These are phyloP conservation scores for Aschersonia sp. DNA, from an alignment of 2,329 filamentous ascomycete species.

Conservation along the genomic window DNA sequence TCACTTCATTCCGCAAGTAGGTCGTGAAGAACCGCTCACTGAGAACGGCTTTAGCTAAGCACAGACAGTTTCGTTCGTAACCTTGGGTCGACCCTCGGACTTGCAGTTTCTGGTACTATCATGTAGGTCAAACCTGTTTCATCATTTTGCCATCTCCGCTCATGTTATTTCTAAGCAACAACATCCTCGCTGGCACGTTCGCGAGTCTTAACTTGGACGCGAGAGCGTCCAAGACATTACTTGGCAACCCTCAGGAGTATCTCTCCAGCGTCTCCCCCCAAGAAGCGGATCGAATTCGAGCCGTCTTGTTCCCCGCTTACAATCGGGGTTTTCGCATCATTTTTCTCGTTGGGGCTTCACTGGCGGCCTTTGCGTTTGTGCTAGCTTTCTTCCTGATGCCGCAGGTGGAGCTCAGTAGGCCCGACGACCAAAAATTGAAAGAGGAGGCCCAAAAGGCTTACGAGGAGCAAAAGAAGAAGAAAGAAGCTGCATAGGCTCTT, in stretches of 20 bases:
- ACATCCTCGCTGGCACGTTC: slow-evolving; percentile 17
- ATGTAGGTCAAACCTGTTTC: slow-evolving; percentile 12
- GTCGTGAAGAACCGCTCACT: slow-evolving; percentile 3
- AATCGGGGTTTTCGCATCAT: slow-evolving; percentile 20
- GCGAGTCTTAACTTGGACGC: slow-evolving; percentile 11
- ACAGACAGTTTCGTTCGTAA: slow-evolving; percentile 22
- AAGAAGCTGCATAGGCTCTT: neutral
- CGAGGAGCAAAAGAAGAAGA: slow-evolving; percentile 7
- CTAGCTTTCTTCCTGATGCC: slow-evolving; percentile 24
- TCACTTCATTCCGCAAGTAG: slow-evolving; percentile 28
- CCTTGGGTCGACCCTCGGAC: slow-evolving; percentile 21
- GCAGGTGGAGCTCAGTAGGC: slow-evolving; percentile 20
- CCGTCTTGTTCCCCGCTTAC: slow-evolving; percentile 20
- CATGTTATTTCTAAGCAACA: slow-evolving; percentile 15
- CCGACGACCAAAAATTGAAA: slow-evolving; percentile 22
- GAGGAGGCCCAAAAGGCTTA: slow-evolving; percentile 15
- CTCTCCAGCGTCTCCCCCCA: slow-evolving; percentile 11
- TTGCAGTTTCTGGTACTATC: slow-evolving; percentile 23
- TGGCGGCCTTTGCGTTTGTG: slow-evolving; percentile 20
- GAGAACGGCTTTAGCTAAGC: neutral
- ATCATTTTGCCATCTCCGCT: neutral
- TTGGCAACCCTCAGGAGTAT: slow-evolving; percentile 19
- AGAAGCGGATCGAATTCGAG: slow-evolving; percentile 16
- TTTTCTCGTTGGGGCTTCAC: slow-evolving; percentile 20
- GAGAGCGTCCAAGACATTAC: slow-evolving; percentile 11